phyloP scores from a whole-genome alignment of 2,329 filamentous ascomycete species.

The Neonectria hederae region DNA sequence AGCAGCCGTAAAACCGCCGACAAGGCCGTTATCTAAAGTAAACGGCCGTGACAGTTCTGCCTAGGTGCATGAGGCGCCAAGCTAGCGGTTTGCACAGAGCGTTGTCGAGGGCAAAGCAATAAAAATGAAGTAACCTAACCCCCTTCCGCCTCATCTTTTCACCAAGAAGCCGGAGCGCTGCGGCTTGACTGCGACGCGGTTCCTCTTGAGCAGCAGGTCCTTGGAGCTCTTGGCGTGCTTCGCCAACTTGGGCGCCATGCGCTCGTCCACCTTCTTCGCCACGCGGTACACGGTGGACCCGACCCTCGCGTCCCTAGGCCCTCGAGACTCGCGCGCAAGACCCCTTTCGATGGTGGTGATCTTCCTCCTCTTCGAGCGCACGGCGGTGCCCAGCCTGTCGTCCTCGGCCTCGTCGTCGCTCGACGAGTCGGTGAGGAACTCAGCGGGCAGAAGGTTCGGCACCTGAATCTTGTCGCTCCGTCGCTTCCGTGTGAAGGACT shows the following conservation, averaged over 20 bases:
- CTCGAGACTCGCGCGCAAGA: conserved; percentile 50
- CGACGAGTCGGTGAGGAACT: conserved; percentile 63
- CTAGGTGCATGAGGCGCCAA: neutral
- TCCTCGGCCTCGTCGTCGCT: conserved; percentile 52
- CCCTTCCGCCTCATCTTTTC: conserved; percentile 26
- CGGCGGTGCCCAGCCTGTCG: conserved; percentile 35
- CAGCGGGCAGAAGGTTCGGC: conserved; percentile 60
- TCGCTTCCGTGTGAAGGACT: conserved; percentile 29
- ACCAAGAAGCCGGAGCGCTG: conserved; percentile 55
- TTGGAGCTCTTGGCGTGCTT: conserved; percentile 55
- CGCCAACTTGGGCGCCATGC: conserved; percentile 59
- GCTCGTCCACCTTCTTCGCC: conserved; percentile 53
- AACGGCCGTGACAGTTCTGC: neutral
- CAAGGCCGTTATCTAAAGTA: neutral
- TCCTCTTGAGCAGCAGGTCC: conserved; percentile 57
- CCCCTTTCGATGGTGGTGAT: conserved; percentile 53
- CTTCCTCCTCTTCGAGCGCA: conserved; percentile 54
- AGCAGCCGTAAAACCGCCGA: neutral
- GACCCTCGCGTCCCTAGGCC: conserved; percentile 58
- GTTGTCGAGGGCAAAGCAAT: neutral
- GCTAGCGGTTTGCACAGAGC: neutral
- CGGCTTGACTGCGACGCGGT: conserved; percentile 50
- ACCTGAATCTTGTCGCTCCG: conserved; percentile 49
- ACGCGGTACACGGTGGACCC: conserved; percentile 65
- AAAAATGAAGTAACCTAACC: neutral